Evolutionary conservation across 2,329 filamentous ascomycete species (phyloP), one percentile per base, ranked within the genome.

Genomic region (Rhinocladiella mackenziei): DNA sequence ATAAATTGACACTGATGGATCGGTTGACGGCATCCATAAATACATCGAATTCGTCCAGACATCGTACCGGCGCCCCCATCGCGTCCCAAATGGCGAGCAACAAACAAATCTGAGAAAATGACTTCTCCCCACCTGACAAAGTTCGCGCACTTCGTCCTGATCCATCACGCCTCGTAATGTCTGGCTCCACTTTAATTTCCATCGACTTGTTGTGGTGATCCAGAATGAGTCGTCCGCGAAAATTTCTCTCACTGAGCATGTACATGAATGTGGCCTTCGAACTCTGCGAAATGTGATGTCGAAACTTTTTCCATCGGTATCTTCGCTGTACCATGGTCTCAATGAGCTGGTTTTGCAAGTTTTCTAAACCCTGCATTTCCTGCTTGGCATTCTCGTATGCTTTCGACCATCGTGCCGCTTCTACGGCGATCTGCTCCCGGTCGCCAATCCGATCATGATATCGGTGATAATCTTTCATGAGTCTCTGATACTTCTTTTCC

Each of bases 21-120:
- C 92, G 81, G 65, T 98, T 98, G 47, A 97, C 87, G 56, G 84
- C 88, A 66, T 98, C 92, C 92, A 98, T 98, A 73, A 96, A 98
- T 22, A 98, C 92, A 63, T 98, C 92, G 61, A 97, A 98, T 66
- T 98, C 92, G 66, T 98, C 92, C 41, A 98, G 74, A 60, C 92
- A 98, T 42, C 92, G 81, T 49, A 98, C 84, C 0, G 89, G 91
- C 13, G 89, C 94, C 8, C 92, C 91, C 84, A 98, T 98, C 20
- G 92, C 91, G 62, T 98, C 92, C 92, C 92, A 98, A 13, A 98
- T 83, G 2, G 89, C 81, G 22, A 98, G 75, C 42, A 98, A 71
- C 57, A 98, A 77, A 67, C 92, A 98, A 48, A 97, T 94, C 3
- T 91, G 95, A 3, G 89, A 94, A 64, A 97, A 98, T 0, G 91